Evolutionary conservation across 1,284 basidiomycete genomes (phyloP).

Genomic region (Naganishia sp.): DNA sequence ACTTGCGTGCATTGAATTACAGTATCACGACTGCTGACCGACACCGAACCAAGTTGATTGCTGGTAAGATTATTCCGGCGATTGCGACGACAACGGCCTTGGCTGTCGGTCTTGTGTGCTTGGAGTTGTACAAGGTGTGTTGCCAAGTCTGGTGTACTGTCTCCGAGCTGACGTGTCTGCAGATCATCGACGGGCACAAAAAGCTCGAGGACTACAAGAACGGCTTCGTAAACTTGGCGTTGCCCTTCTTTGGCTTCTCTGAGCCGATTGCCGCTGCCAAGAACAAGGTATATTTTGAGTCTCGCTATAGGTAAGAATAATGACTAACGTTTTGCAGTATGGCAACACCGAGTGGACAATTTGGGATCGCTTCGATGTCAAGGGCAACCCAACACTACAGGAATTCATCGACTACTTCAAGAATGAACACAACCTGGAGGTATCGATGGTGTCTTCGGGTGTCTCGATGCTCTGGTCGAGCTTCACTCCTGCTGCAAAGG

Average conservation of each 20-base stretch:
- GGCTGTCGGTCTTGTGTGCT: slow-evolving; percentile 89
- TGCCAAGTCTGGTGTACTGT: not conserved
- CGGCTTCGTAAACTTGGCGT: slow-evolving; percentile 94
- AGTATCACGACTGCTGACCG: slow-evolving; percentile 83
- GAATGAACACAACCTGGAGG: slow-evolving; percentile 78
- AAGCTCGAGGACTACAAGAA: slow-evolving; percentile 97
- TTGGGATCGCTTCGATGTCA: slow-evolving; percentile 96
- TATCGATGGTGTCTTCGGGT: slow-evolving; percentile 95
- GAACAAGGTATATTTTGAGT: slow-evolving; percentile 60
- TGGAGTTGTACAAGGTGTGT: slow-evolving; percentile 92
- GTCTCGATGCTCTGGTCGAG: slow-evolving; percentile 98
- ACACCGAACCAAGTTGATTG: slow-evolving; percentile 97
- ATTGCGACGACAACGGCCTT: slow-evolving; percentile 98
- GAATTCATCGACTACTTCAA: slow-evolving; percentile 86
- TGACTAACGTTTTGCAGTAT: slow-evolving; percentile 57
- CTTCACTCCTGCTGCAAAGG: slow-evolving; percentile 89
- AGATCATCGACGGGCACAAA: slow-evolving; percentile 93
- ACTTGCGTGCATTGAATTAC: slow-evolving; percentile 96
- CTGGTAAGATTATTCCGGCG: slow-evolving; percentile 99
- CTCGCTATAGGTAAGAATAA: not conserved
- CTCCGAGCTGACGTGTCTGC: slow-evolving; percentile 13
- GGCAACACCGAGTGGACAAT: slow-evolving; percentile 90
- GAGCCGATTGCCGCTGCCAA: slow-evolving; percentile 94
- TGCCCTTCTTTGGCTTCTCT: slow-evolving; percentile 99
- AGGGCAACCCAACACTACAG: slow-evolving; percentile 82